Base-by-base conservation (phyloP, 768 basidiomycete species). In the Lyophyllum semitale region DNA sequence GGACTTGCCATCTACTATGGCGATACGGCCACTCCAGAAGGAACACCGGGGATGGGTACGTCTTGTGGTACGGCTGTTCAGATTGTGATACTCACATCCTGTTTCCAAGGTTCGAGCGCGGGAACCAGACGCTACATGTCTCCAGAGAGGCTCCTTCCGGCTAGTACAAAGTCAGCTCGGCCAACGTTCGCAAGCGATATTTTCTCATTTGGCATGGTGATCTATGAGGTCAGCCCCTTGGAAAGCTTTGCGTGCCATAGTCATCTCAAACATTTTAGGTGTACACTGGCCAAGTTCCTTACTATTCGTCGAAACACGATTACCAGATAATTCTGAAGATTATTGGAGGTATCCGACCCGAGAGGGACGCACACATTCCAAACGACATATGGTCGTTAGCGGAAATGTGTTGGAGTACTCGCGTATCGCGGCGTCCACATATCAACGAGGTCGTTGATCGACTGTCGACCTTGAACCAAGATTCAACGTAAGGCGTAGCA, bases 131-230 rank as follows among this genome's bases (percentile, higher is more conserved):
- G 53, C 15, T 59, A 51, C 37, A 59, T 54, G 48, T 53, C 57
- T 8, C 57, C 57, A 18, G 57, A 58, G 27, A 33, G 57, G 9
- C 47, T 58, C 15, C n/a, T 15, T 13, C 51, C 56, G 20, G 51
- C n/a, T n/a, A n/a, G 32, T 15, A 32, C 8, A 0, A 23, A n/a
- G 11, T 58, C 57, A 17, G 33, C 52, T 12, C 23, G 29, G 11
- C 37, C 57, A 0, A 58, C 57, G 7, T 58, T 53, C 23, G 11
- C 51, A 4, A 58, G 57, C 20, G 57, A 58, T 27, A 26, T 58
- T 7, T 58, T 53, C 18, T 44, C 52, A 2, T 58, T 53, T n/a
- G 57, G 52, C 18, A 58, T 58, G 52, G 42, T 53, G 20, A 38
- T 58, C 12, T 53, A 58, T 26, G 57, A 58, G 41, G 57, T 58